Conservation (phyloP, 768 basidiomycete genomes). For the Phylloporus sp. region DNA sequence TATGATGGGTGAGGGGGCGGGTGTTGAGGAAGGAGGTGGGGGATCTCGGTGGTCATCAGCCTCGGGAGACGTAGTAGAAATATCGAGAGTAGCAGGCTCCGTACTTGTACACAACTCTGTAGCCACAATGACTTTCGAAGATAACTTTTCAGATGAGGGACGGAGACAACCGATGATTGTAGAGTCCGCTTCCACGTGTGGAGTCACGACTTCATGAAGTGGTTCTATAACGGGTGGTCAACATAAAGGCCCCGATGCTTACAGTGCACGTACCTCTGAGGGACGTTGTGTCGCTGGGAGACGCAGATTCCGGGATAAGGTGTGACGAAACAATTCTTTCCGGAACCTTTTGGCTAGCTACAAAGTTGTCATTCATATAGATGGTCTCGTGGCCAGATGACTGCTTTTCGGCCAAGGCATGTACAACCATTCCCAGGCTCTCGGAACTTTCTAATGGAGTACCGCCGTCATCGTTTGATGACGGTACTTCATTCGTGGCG, state of each 20-base stretch:
- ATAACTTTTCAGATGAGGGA: slow-evolving; percentile 4
- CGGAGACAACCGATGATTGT: slow-evolving; percentile 2
- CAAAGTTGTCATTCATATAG: slow-evolving; percentile 18
- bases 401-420: slow-evolving; percentile 12
- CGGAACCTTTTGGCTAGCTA: slow-evolving; percentile 9
- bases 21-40: slow-evolving; percentile 11
- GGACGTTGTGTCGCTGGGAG: slow-evolving; percentile 5
- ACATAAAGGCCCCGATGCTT: neutral
- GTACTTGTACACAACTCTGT: slow-evolving; percentile 4
- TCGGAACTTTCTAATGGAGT: slow-evolving; percentile 17
- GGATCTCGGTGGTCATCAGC: slow-evolving; percentile 3
- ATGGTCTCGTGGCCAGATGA: slow-evolving; percentile 22
- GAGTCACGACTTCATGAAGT: slow-evolving; percentile 4
- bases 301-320: slow-evolving; percentile 4
- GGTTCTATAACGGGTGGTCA: slow-evolving; percentile 18
- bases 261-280: slow-evolving; percentile 15
- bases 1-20: slow-evolving; percentile 9
- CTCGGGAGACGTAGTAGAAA: slow-evolving; percentile 5
- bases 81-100: slow-evolving; percentile 9
- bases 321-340: slow-evolving; percentile 13
- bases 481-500: slow-evolving; percentile 11
- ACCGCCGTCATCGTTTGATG: slow-evolving; percentile 6
- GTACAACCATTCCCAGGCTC: slow-evolving; percentile 15
- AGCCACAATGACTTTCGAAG: slow-evolving; percentile 5
- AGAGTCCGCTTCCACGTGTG: slow-evolving; percentile 12